phyloP scores from a whole-genome alignment of 139 green algal genomes.

The Chloropicon primus region DNA sequence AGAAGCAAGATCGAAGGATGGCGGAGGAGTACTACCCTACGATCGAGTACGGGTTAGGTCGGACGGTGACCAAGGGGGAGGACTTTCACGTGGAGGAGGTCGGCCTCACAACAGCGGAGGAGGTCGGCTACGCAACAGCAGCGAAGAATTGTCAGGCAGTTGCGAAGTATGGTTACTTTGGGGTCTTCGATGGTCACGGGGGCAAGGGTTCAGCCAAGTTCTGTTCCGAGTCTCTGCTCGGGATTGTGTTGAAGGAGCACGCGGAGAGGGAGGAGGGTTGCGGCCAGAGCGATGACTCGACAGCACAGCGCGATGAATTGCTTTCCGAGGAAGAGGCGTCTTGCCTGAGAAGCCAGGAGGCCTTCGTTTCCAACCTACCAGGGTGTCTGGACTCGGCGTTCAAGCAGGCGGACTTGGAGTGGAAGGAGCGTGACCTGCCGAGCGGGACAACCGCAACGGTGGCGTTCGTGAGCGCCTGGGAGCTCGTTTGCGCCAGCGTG shows the following conservation, averaged over 20 bases:
- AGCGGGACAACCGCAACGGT: conserved; percentile 67
- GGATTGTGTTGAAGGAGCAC: conserved; percentile 33
- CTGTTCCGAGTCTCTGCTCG: conserved; percentile 27
- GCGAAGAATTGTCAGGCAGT: no score
- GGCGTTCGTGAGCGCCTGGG: conserved; percentile 45
- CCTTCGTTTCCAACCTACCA: conserved; percentile 15
- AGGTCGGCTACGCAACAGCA: no score
- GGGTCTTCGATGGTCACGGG: conserved; percentile 52
- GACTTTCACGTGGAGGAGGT: background rate
- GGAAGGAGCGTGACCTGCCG: background rate
- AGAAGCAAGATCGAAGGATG: background rate
- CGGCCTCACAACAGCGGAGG: no score
- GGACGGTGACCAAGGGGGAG: background rate
- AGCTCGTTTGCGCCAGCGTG: conserved; percentile 65
- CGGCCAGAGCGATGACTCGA: background rate
- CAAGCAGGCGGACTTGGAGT: conserved; percentile 6
- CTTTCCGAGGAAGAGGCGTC: no score
- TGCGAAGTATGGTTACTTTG: conserved; percentile 25
- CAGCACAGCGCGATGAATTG: no score
- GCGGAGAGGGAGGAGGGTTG: background rate
- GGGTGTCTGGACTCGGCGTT: conserved; percentile 10
- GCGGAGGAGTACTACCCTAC: background rate
- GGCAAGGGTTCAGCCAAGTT: conserved; percentile 24
- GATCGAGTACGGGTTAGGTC: background rate
- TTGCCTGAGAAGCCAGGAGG: conserved; percentile 12